Evolutionary conservation across 768 basidiomycete genomes (phyloP).

Genomic region (Suillus hirtellus): DNA sequence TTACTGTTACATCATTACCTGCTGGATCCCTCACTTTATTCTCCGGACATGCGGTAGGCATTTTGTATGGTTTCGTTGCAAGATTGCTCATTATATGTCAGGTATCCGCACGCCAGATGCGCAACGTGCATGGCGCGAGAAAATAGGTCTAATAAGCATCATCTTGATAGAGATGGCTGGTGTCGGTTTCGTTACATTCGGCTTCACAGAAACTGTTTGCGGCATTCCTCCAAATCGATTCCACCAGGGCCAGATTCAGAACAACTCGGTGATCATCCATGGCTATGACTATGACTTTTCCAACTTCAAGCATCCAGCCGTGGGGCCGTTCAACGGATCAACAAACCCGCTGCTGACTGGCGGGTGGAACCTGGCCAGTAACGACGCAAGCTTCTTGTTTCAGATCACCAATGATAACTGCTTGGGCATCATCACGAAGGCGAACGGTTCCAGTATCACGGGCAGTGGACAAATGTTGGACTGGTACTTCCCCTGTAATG

Average conservation of each 20-base stretch:
- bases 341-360: conserved; percentile 84
- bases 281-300: conserved; percentile 93
- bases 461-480: conserved; percentile 61
- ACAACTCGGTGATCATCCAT: conserved; percentile 87
- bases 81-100: conserved; percentile 32
- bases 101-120: conserved; percentile 90
- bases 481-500: conserved; percentile 99
- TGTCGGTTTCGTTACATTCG: conserved; percentile 98
- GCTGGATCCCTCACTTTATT: conserved; percentile 77
- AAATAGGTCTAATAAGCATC: conserved; percentile 88
- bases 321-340: conserved; percentile 68
- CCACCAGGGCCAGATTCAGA: conserved; percentile 75
- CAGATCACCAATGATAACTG: conserved; percentile 90
- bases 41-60: conserved; percentile 74
- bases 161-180: conserved; percentile 84
- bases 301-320: conserved; percentile 80
- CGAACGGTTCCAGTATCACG: conserved; percentile 69
- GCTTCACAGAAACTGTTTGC: conserved; percentile 94
- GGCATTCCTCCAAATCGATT: conserved; percentile 83
- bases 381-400: conserved; percentile 93
- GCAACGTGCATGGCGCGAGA: conserved; percentile 97
- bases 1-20: conserved; percentile 86
- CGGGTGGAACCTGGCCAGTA: conserved; percentile 75
- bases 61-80: conserved; percentile 1
- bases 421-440: conserved; percentile 69